Conservation (phyloP, 2,329 filamentous ascomycete genomes). For the Hypoxylon sp. region DNA sequence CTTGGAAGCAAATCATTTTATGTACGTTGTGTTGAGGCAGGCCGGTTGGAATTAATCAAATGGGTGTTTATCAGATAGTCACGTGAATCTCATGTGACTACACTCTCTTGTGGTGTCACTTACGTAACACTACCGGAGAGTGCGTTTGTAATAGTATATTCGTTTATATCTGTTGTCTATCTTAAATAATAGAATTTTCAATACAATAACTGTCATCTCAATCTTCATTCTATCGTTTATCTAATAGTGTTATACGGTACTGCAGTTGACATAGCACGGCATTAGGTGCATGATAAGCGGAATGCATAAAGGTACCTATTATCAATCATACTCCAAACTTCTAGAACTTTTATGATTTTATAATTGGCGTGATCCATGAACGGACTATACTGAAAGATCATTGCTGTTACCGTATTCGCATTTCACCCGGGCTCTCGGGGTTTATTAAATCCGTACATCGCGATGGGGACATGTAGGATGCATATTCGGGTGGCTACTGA, state of each 20-base stretch:
- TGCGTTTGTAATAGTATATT: too few relatives aligned
- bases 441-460: neutral
- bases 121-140: too few relatives aligned
- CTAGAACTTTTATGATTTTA: too few relatives aligned
- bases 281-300: neutral
- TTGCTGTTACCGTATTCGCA: neutral
- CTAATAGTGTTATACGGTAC: too few relatives aligned
- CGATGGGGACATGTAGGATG: neutral
- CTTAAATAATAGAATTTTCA: too few relatives aligned
- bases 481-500: neutral
- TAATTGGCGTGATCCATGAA: too few relatives aligned
- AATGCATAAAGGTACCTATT: neutral
- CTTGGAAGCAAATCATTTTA: neutral
- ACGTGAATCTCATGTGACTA: too few relatives aligned
- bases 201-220: too few relatives aligned
- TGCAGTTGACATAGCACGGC: constrained; percentile 17
- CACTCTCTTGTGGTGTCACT: too few relatives aligned
- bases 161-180: too few relatives aligned
- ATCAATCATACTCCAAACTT: too few relatives aligned
- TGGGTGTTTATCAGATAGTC: neutral
- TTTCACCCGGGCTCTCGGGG: neutral
- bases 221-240: too few relatives aligned
- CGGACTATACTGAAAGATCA: neutral
- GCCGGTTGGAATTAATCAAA: neutral
- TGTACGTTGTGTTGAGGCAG: neutral